Evolutionary conservation across 208 protist species (phyloP).

Genomic region (Zelonia costaricensis): DNA sequence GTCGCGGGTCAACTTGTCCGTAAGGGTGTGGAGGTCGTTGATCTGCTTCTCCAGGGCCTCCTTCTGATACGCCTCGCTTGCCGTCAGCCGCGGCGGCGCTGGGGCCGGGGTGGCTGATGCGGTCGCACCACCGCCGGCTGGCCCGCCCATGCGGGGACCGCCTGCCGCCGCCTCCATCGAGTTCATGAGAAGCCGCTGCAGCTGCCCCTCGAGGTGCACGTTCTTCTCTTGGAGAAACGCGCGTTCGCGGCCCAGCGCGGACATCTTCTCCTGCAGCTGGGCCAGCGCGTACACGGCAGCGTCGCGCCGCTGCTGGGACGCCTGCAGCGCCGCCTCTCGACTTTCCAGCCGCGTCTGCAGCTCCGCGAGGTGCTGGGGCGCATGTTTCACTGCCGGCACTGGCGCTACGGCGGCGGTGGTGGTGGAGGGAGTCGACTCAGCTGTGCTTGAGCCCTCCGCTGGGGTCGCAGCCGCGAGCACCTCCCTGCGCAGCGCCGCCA

Average conservation of each 20-base stretch:
- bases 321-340: constrained; percentile 6
- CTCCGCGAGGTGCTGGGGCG: constrained; percentile 3
- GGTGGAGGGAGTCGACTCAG: no score
- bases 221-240: constrained; percentile 54
- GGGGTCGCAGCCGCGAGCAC: neutral
- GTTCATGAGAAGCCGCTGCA: constrained; percentile 55
- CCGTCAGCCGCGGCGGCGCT: constrained; percentile 5
- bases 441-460: no score
- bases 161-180: constrained; percentile 7
- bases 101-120: neutral
- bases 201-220: constrained; percentile 65
- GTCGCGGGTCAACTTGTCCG: constrained; percentile 26
- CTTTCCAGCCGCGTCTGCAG: constrained; percentile 8
- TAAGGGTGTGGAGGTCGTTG: constrained; percentile 30
- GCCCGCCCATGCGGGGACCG: neutral
- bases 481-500: constrained; percentile 12
- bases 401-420: no score
- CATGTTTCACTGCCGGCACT: no score
- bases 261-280: constrained; percentile 24
- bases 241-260: constrained; percentile 27
- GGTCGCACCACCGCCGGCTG: neutral
- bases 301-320: constrained; percentile 11
- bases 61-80: constrained; percentile 37
- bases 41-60: constrained; percentile 44
- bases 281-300: constrained; percentile 30